These are phyloP conservation scores for Maudiozyma bulderi DNA, from an alignment of 805 yeast species.

Conservation along the genomic window DNA sequence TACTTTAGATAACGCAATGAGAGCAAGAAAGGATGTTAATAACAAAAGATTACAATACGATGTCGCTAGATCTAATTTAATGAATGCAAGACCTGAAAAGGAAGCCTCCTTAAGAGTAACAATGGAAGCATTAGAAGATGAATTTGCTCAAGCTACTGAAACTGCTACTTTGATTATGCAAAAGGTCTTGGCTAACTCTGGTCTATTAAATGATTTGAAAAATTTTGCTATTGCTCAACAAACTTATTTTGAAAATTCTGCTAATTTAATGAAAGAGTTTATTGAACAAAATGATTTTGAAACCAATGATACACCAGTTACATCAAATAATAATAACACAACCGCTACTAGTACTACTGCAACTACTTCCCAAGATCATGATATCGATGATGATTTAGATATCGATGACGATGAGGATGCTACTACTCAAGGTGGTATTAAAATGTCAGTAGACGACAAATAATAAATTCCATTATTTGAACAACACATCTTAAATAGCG, in stretches of 20 bases:
- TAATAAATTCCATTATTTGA: neutral
- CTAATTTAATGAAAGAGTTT: slow-evolving; percentile 54
- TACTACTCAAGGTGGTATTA: neutral
- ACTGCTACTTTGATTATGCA: slow-evolving; percentile 79
- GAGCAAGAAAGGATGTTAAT: slow-evolving; percentile 65
- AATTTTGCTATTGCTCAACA: slow-evolving; percentile 72
- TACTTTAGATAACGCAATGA: slow-evolving; percentile 51
- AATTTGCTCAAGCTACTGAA: slow-evolving; percentile 81
- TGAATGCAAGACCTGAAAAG: slow-evolving; percentile 47
- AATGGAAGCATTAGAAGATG: slow-evolving; percentile 81
- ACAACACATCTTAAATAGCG: neutral
- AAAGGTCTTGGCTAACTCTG: slow-evolving; percentile 62
- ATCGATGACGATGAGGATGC: neutral
- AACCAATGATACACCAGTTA: neutral
- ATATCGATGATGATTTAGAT: neutral
- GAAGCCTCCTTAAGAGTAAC: slow-evolving; percentile 66
- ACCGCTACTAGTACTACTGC: neutral
- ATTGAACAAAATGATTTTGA: slow-evolving; percentile 19
- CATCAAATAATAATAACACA: neutral
- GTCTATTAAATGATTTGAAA: slow-evolving; percentile 55
- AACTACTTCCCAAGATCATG: neutral
- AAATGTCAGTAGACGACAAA: neutral
- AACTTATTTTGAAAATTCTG: slow-evolving; percentile 68
- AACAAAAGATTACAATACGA: slow-evolving; percentile 72
- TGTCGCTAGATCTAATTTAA: slow-evolving; percentile 53